These are phyloP conservation scores for Puccinia horiana DNA, from an alignment of 1,284 basidiomycete genomes.

Conservation along the genomic window DNA sequence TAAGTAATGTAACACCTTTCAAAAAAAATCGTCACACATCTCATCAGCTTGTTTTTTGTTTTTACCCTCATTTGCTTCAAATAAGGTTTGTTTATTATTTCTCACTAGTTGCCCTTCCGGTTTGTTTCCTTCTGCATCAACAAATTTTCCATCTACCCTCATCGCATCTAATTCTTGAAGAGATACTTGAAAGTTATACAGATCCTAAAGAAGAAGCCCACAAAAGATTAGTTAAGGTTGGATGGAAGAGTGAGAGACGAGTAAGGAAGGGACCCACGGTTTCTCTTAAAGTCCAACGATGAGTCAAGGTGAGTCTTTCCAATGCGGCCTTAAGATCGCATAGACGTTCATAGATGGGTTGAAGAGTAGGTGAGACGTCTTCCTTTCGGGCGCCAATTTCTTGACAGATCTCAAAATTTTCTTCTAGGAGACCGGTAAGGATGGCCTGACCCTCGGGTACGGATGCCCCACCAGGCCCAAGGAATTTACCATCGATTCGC, in stretches of 20 bases:
- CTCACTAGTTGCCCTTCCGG: conserved; percentile 86
- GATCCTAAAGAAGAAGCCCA: conserved; percentile 43
- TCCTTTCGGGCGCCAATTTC: conserved; percentile 94
- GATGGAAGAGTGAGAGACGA: background rate
- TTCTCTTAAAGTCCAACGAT: conserved; percentile 94
- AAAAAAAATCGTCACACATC: background rate
- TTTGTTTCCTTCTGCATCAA: conserved; percentile 87
- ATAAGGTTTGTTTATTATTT: too few species aligned
- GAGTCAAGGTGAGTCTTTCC: conserved; percentile 86
- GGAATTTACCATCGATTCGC: conserved; percentile 92
- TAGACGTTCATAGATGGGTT: conserved; percentile 92
- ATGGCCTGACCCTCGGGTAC: conserved; percentile 80
- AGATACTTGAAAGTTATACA: conserved; percentile 76
- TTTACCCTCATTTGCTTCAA: background rate
- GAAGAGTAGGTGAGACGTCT: conserved; percentile 80
- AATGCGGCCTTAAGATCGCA: conserved; percentile 80
- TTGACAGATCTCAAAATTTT: conserved; percentile 94
- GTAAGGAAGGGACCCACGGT: conserved; percentile 65
- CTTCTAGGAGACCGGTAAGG: conserved; percentile 78
- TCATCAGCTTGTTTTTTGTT: background rate
- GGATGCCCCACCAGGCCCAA: conserved; percentile 81
- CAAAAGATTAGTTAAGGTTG: conserved; percentile 28
- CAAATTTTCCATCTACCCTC: conserved; percentile 94
- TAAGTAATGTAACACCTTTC: conserved; percentile 83
- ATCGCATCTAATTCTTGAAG: conserved; percentile 96